Percentiles rank a stretch among this genome's conserved stretches.
Conservation (phyloP, 805 yeast genomes). For the Grigorovia transvaalensis region DNA sequence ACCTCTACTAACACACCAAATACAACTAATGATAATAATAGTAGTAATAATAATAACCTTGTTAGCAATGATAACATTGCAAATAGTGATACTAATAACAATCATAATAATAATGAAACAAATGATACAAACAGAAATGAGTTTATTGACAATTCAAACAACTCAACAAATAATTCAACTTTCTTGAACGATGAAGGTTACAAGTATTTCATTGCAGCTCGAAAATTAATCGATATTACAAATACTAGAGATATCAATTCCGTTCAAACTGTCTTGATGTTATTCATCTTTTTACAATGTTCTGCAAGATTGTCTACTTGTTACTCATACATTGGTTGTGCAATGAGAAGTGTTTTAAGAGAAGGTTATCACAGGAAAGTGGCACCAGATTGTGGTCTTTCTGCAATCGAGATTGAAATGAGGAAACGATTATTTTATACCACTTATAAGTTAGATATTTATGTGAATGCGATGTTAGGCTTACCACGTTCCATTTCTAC, state of each 20-base stretch:
- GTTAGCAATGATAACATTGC: not conserved
- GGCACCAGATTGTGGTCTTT: slow-evolving; percentile 36
- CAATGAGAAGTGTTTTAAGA: slow-evolving; percentile 71
- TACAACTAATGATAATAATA: not conserved
- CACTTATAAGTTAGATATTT: slow-evolving; percentile 81
- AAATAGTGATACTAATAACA: not conserved
- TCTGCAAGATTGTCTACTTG: slow-evolving; percentile 85
- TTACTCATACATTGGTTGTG: slow-evolving; percentile 84
- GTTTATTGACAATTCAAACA: not conserved
- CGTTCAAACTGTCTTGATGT: slow-evolving; percentile 78
- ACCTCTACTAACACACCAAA: not conserved
- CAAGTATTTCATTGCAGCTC: slow-evolving; percentile 73
- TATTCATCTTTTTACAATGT: slow-evolving; percentile 72
- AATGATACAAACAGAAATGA: not conserved
- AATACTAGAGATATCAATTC: slow-evolving; percentile 75
- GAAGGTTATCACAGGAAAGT: slow-evolving; percentile 77
- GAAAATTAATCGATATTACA: slow-evolving; percentile 75
- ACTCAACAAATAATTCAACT: not conserved
- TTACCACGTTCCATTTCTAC: slow-evolving; percentile 67
- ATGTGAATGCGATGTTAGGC: slow-evolving; percentile 82
- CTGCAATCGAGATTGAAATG: slow-evolving; percentile 70
- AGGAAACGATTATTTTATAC: slow-evolving; percentile 83
- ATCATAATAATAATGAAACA: not conserved
- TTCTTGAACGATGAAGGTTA: slow-evolving; percentile 53
- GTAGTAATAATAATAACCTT: not conserved